Evolutionary conservation across 495 filamentous ascomycete species (phyloP).

Genomic region (Aspergillus haitiensis): DNA sequence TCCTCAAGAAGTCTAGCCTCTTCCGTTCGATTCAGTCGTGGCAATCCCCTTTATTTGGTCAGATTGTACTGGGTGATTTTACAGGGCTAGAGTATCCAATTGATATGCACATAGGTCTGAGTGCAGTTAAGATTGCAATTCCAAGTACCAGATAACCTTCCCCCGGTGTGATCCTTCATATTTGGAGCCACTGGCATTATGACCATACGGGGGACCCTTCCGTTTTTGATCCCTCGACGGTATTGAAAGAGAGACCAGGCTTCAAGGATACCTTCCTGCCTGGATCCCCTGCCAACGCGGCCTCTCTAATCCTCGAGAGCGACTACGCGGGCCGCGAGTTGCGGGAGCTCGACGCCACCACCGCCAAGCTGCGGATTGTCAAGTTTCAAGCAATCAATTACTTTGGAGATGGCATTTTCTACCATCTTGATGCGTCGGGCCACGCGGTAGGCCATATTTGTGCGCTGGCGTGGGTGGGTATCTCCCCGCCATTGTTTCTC

Average conservation of each 20-base stretch:
- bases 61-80: too few species aligned
- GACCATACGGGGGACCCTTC: constrained; percentile 60
- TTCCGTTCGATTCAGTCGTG: too few species aligned
- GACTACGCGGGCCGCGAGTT: constrained; percentile 32
- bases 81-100: too few species aligned
- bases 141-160: constrained; percentile 30
- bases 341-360: constrained; percentile 50
- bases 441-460: constrained; percentile 46
- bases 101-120: too few species aligned
- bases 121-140: too few species aligned
- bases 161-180: constrained; percentile 43
- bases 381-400: constrained; percentile 54
- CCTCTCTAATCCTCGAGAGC: constrained; percentile 42
- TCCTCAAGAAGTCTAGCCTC: too few species aligned
- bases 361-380: constrained; percentile 32
- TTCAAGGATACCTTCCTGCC: constrained; percentile 48
- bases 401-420: constrained; percentile 48
- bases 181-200: constrained; percentile 57
- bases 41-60: too few species aligned
- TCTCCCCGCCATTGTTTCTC: constrained; percentile 36
- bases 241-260: constrained; percentile 57
- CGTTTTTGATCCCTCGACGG: constrained; percentile 48
- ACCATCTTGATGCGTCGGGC: constrained; percentile 45
- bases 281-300: constrained; percentile 48
- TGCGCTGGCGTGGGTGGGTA: constrained; percentile 39